These are phyloP conservation scores for Albizia julibrissin DNA, from an alignment of 306 rosid genomes.

Conservation along the genomic window DNA sequence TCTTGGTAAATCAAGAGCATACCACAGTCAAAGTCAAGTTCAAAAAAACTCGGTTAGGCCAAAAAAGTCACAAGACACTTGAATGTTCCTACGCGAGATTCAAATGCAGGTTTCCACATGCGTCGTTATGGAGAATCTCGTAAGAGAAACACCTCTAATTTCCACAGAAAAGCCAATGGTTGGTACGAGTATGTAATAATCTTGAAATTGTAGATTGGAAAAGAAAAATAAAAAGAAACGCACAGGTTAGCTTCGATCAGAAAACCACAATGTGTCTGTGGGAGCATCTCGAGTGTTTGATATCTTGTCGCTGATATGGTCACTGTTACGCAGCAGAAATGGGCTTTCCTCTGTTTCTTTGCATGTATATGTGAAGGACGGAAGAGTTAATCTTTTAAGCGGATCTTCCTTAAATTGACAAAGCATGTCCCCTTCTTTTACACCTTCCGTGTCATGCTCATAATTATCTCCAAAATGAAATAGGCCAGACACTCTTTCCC, in stretches of 20 bases:
- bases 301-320: constrained; percentile 32
- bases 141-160: constrained; percentile 9
- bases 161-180: constrained; percentile 13
- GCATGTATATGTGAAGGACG: constrained; percentile 38
- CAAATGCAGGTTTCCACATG: not conserved
- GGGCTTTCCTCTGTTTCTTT: constrained; percentile 39
- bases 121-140: constrained; percentile 12
- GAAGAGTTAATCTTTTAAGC: constrained; percentile 41
- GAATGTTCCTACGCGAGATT: not conserved
- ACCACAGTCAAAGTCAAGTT: not conserved
- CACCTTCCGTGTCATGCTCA: constrained; percentile 31
- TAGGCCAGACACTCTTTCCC: constrained; percentile 36
- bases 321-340: constrained; percentile 37
- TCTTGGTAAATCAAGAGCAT: not conserved
- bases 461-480: constrained; percentile 32
- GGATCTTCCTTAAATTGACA: constrained; percentile 42
- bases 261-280: constrained; percentile 19
- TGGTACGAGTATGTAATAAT: not conserved
- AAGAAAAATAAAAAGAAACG: constrained; percentile 13
- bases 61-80: not conserved
- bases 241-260: constrained; percentile 19
- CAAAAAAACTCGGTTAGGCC: not conserved
- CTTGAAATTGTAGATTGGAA: not conserved
- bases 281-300: constrained; percentile 28
- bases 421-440: constrained; percentile 32